Percentiles rank a stretch among this genome's conserved stretches.
Evolutionary conservation across 306 rosid genomes (phyloP).

Genomic region (Albizia julibrissin): DNA sequence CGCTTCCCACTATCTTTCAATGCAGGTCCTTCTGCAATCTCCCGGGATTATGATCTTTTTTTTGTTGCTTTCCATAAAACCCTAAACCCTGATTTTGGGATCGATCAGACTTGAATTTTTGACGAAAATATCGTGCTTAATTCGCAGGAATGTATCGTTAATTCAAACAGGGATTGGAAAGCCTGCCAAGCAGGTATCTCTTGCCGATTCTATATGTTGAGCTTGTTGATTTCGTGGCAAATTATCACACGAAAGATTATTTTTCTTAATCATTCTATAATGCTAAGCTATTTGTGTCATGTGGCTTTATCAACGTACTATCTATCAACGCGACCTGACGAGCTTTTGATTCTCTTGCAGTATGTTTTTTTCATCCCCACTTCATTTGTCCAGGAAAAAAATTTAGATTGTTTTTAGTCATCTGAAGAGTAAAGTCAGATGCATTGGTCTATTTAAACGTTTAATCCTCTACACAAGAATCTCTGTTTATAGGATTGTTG

Average conservation of each 20-base stretch:
- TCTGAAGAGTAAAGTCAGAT: neutral
- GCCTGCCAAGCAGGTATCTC: conserved; percentile 66
- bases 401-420: neutral
- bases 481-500: neutral
- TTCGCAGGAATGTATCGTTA: conserved; percentile 73
- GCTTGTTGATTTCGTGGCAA: neutral
- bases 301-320: neutral
- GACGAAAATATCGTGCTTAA: neutral
- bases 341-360: neutral
- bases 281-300: neutral
- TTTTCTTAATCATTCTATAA: neutral
- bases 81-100: conserved; percentile 42
- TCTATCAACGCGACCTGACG: neutral
- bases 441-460: neutral
- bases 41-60: neutral
- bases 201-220: neutral
- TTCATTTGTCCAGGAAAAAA: neutral
- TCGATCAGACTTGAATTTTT: neutral
- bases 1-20: conserved; percentile 61
- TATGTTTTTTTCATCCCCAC: neutral
- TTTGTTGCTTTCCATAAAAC: conserved; percentile 32
- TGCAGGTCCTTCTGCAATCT: conserved; percentile 56
- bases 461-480: neutral
- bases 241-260: neutral
- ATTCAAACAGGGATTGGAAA: conserved; percentile 75